Percentiles rank a stretch among this genome's conserved stretches.
phyloP scores from a whole-genome alignment of 1,284 basidiomycete genomes.

The Trametes versicolor region DNA sequence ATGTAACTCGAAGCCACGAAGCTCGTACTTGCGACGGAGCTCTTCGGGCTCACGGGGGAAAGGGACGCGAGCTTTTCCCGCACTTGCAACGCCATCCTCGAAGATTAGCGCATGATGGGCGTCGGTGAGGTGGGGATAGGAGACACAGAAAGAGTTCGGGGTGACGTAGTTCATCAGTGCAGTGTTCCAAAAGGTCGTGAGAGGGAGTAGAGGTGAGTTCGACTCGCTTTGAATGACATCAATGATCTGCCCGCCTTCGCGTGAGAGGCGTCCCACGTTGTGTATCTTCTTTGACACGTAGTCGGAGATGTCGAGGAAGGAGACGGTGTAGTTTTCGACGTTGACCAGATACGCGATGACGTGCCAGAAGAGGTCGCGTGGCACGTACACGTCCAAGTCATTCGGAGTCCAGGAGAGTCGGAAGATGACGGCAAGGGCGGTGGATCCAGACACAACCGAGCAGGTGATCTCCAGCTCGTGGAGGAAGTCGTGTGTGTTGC shows the following conservation, averaged over 20 bases:
- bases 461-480: background rate
- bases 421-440: background rate
- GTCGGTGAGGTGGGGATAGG: slow-evolving; percentile 4
- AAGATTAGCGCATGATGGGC: background rate
- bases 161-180: background rate
- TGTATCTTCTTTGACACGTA: background rate
- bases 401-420: background rate
- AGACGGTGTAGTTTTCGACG: background rate
- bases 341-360: background rate
- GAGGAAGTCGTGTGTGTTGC: background rate
- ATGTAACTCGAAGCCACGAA: background rate
- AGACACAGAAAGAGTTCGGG: background rate
- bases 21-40: background rate
- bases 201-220: background rate
- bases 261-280: background rate
- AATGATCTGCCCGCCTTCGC: background rate
- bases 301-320: background rate
- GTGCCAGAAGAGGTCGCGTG: slow-evolving; percentile 2
- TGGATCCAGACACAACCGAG: background rate
- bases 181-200: background rate
- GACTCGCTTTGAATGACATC: background rate
- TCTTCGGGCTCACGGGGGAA: background rate
- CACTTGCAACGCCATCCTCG: background rate
- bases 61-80: background rate
- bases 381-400: background rate